Conservation (phyloP, 179 eudicot genomes). For the Silene noctiflora region DNA sequence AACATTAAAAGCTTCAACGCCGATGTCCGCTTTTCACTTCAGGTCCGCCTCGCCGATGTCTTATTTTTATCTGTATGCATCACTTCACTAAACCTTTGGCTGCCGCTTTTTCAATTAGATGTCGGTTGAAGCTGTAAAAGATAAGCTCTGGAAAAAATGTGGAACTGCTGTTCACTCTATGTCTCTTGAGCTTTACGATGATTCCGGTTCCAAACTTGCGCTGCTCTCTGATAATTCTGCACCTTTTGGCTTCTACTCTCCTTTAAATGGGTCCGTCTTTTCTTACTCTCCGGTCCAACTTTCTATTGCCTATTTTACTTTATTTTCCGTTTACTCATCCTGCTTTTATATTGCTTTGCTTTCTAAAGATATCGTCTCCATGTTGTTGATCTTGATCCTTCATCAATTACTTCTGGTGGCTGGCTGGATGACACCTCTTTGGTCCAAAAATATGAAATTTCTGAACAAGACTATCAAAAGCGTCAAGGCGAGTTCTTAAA, state of each 20-base stretch:
- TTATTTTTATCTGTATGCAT: no score
- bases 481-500: slow-evolving; percentile 52
- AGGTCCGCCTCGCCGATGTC: slow-evolving; percentile 47
- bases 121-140: slow-evolving; percentile 82
- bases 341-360: background rate
- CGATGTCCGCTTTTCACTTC: slow-evolving; percentile 70
- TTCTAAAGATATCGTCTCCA: slow-evolving; percentile 55
- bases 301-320: background rate
- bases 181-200: slow-evolving; percentile 81
- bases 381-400: slow-evolving; percentile 81
- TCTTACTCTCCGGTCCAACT: background rate
- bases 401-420: slow-evolving; percentile 84
- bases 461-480: slow-evolving; percentile 75
- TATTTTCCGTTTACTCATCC: background rate
- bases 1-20: slow-evolving; percentile 72
- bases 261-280: slow-evolving; percentile 63
- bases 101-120: slow-evolving; percentile 36
- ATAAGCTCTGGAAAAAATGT: slow-evolving; percentile 92
- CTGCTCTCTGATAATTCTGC: slow-evolving; percentile 49
- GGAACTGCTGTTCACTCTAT: slow-evolving; percentile 82
- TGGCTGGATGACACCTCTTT: slow-evolving; percentile 91
- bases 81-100: no score
- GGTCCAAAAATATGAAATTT: slow-evolving; percentile 82
- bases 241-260: slow-evolving; percentile 82
- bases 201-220: slow-evolving; percentile 52